Evolutionary conservation across 805 yeast genomes (phyloP).

Genomic region (Wickerhamomyces subpelliculosus): DNA sequence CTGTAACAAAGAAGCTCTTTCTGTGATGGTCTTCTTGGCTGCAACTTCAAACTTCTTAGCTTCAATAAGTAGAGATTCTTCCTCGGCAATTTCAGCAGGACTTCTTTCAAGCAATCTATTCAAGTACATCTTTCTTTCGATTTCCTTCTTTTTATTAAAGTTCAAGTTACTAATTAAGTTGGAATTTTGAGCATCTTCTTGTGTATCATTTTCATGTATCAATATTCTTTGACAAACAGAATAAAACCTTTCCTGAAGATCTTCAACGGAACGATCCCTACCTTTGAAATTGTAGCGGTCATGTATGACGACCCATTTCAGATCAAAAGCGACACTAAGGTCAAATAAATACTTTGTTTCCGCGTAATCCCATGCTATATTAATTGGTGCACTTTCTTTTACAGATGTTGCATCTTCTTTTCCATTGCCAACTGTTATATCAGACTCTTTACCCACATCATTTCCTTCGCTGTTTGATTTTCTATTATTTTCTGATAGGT

Average conservation of each 20-base stretch:
- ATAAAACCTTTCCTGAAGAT: slow-evolving; percentile 78
- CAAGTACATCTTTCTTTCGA: slow-evolving; percentile 74
- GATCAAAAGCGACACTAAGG: slow-evolving; percentile 45
- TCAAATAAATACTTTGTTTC: slow-evolving; percentile 80
- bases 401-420: not conserved
- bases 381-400: slow-evolving; percentile 19
- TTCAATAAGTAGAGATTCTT: slow-evolving; percentile 88
- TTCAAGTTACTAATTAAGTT: slow-evolving; percentile 57
- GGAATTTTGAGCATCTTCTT: slow-evolving; percentile 37
- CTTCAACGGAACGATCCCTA: slow-evolving; percentile 54
- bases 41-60: slow-evolving; percentile 89
- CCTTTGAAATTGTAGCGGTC: slow-evolving; percentile 43
- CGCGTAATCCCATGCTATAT: slow-evolving; percentile 55
- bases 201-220: slow-evolving; percentile 31
- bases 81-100: slow-evolving; percentile 97
- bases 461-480: slow-evolving; percentile 5
- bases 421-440: slow-evolving; percentile 4
- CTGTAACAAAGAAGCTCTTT: slow-evolving; percentile 71
- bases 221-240: slow-evolving; percentile 53
- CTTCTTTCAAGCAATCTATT: slow-evolving; percentile 71
- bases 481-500: not conserved
- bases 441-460: not conserved
- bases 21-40: slow-evolving; percentile 80
- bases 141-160: slow-evolving; percentile 65
- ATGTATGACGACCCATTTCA: slow-evolving; percentile 57